Evolutionary conservation across 257 asterid genomes (phyloP).

Genomic region (Ocimum tenuiflorum): DNA sequence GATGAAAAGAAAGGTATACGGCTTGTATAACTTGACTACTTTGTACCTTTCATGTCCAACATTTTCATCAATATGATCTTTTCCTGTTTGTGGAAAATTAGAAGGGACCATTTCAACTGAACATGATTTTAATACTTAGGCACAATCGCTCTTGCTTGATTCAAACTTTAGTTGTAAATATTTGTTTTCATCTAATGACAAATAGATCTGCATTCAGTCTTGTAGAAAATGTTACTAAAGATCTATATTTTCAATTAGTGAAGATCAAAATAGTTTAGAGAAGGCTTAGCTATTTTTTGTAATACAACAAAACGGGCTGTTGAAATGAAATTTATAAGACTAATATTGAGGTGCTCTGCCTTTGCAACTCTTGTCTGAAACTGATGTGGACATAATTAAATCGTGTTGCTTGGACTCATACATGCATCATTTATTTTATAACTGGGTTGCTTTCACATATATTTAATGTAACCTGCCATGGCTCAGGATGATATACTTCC

Average conservation of each 20-base stretch:
- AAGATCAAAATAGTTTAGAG: neutral
- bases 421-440: neutral
- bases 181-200: neutral
- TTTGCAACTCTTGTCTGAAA: constrained; percentile 1
- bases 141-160: neutral
- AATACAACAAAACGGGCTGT: neutral
- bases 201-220: neutral
- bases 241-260: neutral
- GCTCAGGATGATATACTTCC: constrained; percentile 91
- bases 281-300: neutral
- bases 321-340: neutral
- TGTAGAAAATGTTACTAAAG: neutral
- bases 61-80: constrained; percentile 4
- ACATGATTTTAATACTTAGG: neutral
- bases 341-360: constrained; percentile 1
- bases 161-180: neutral
- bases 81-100: constrained; percentile 4
- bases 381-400: neutral
- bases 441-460: constrained; percentile 8
- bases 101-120: neutral
- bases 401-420: neutral
- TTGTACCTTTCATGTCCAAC: neutral
- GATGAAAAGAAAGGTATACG: constrained; percentile 90
- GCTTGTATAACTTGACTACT: neutral
- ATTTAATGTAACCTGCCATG: constrained; percentile 21